Base-by-base conservation (phyloP, 1,139 yeast genomes). In the Nakaseomyces kungkrabaensis region DNA sequence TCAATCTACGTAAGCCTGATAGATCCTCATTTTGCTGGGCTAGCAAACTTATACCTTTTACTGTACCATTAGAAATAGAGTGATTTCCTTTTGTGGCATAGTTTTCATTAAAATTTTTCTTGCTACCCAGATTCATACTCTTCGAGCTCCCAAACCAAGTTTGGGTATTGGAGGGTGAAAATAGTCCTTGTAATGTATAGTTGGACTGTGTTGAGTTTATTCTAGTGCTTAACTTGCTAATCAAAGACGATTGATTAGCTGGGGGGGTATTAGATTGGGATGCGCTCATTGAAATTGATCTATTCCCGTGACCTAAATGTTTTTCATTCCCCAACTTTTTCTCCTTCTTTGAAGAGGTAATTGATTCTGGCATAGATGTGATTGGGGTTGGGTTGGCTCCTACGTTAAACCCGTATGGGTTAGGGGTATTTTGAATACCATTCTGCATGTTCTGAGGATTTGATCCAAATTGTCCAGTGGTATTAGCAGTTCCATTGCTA, bases 281-380 rank as follows among this genome's bases (percentile, higher is more conserved):
- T 37, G 44, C 26, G 5, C 41, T 47, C 29, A 43, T 43, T 8
- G 47, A 45, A 3, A 36, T 34, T 1, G 47, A 45, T 37, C 47
- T 45, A 6, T 5, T 25, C 4, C 13, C 29, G 25, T 34, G 6
- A 34, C 4, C 38, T 4, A 22, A 37, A 22, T 37, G 9, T 17
- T 41, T 41, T 5, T 41, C 34, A 41, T 22, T 40, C 25, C 25
- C 33, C 17, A 24, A 24, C 11, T 22, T 11, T 4, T 31, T n/a
- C 26, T 27, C 33, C n/a, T 31, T 37, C 27, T 34, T 47, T 31
- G 17, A 22, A 31, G 29, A 25, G 9, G 73, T 69, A 17, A 71
- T 60, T 1, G 74, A 63, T 43, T 66, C 68, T 17, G 74, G 74
- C 60, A 71, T 63, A 11, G 59, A 65, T n/a, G 65, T 62, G 26